Evolutionary conservation across 108 stramenopile genomes (phyloP), one percentile per base, ranked within the genome.

Genomic region (Skeletonema marinoi): DNA sequence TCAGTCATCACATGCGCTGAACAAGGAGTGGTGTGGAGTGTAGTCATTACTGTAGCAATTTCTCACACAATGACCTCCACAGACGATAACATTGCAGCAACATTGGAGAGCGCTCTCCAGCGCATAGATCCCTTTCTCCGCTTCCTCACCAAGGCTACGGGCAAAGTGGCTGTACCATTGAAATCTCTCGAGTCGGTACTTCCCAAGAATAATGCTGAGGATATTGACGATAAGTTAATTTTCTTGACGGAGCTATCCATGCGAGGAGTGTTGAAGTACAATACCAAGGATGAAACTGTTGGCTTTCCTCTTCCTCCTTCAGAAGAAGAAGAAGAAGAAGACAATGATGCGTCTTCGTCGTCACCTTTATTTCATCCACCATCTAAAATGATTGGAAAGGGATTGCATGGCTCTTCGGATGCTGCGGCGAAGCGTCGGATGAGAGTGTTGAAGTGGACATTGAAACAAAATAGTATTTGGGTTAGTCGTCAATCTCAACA

Each of bases 81-180:
- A 50, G 60, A 44, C 16, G 31, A 50, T 16, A 14, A 50, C 39
- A 51, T 16, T 1, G 61, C 61, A 59, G 61, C 61, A 16, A 51
- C 16, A n/a, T n/a, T 46, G 44, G 44, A 46, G 44, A 46, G 44
- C 16, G 44, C 44, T n/a, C 44, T 46, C 16, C 44, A 46, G 44
- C 44, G 44, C 16, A 75, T 84, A 29, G 93, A 94, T 83, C 89
- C 93, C 30, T 76, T 91, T 46, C 60, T 94, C 35, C 87, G 89
- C 62, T 94, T 94, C 59, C 74, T 94, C 14, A 92, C 91, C n/a
- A 81, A 80, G 62, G 90, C 90, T 10, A 89, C 89, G 3, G 91
- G 93, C 11, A 85, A 87, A 63, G 75, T 89, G 11, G 65, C 66
- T 29, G 75, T 94, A 33, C 81, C 89, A 6, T n/a, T 92, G n/a